Base-by-base conservation (phyloP, 805 yeast species). In the Spathaspora hagerdaliae region DNA sequence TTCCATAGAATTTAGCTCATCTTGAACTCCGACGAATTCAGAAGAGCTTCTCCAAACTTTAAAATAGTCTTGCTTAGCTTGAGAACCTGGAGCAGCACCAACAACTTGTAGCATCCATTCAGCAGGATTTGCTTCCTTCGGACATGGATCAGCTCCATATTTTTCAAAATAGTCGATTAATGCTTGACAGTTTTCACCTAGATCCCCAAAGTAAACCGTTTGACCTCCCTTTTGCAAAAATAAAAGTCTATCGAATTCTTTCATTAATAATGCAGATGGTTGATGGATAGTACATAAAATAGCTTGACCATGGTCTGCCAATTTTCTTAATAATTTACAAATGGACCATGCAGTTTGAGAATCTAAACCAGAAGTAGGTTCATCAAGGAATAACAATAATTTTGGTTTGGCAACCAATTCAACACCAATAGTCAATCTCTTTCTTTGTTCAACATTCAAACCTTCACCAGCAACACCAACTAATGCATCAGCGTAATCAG, bases 91-190 rank as follows among this genome's bases (percentile, higher is more conserved):
- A 32, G 87, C 87, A 41, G 87, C 87, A 56, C 88, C 88, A 55
- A 83, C 85, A 50, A 83, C 86, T 50, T 85, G 86, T 64, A 89
- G 71, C 96, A 89, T 89, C 94, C 95, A 89, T 69, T 88, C 96
- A n/a, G 71, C 71, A 9, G 71, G 71, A 48, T 66, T 61, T 11
- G 67, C 61, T 56, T 61, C 65, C 27, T 45, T 42, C 7, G 68
- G 68, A 54, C 66, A 61, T 38, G 52, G 53, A 34, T 58, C 61
- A 27, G 89, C 87, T 29, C 95, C 85, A 56, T 82, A 65, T 53
- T 74, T 74, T 64, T 83, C 89, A 56, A 85, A 84, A 61, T 85
- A 85, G 46, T 69, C 61, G 36, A 81, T 75, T 62, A 85, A 68
- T 2, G 79, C 68, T 36, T 55, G 46, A 39, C 84, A 82, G 59